A percentile compares a stretch with the other conserved stretches of the same genome.
phyloP scores from a whole-genome alignment of 2,329 filamentous ascomycete genomes.

The Fusarium sp. region DNA sequence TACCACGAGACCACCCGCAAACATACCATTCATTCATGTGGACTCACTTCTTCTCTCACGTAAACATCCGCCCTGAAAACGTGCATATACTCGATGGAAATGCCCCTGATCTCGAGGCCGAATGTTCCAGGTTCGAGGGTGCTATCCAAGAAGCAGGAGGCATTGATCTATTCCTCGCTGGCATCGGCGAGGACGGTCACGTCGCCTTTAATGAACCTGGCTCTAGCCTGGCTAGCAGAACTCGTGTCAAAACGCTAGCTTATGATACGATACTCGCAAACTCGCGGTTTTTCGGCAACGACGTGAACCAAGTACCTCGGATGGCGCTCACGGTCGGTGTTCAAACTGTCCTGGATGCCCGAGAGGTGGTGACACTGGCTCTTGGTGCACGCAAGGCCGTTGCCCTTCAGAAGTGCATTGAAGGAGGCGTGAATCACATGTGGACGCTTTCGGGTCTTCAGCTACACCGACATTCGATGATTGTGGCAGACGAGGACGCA shows the following conservation, averaged over 20 bases:
- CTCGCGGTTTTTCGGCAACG: constrained; percentile 66
- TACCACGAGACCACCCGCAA: constrained; percentile 79
- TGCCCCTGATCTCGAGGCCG: constrained; percentile 74
- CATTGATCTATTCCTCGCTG: constrained; percentile 81
- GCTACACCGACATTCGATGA: neutral
- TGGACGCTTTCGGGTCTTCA: neutral
- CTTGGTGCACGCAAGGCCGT: neutral
- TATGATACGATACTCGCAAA: constrained; percentile 84
- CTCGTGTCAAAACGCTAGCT: constrained; percentile 80
- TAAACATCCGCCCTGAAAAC: constrained; percentile 76
- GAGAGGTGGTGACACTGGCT: neutral
- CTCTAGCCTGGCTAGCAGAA: constrained; percentile 76
- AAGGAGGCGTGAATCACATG: neutral
- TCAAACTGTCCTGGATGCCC: neutral
- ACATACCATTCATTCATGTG: constrained; percentile 89
- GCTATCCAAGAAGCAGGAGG: constrained; percentile 61
- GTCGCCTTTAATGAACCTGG: constrained; percentile 87
- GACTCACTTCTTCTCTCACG: constrained; percentile 81
- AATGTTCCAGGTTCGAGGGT: constrained; percentile 77
- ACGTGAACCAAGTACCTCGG: constrained; percentile 29
- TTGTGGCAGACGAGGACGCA: neutral
- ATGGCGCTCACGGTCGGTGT: constrained; percentile 30
- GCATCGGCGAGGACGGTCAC: constrained; percentile 82
- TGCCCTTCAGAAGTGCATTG: neutral
- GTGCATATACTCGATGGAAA: constrained; percentile 84